Percentiles rank a stretch among this genome's conserved stretches.
These are phyloP conservation scores for Silene uniflora DNA, from an alignment of 148 eudicot species.

Conservation along the genomic window DNA sequence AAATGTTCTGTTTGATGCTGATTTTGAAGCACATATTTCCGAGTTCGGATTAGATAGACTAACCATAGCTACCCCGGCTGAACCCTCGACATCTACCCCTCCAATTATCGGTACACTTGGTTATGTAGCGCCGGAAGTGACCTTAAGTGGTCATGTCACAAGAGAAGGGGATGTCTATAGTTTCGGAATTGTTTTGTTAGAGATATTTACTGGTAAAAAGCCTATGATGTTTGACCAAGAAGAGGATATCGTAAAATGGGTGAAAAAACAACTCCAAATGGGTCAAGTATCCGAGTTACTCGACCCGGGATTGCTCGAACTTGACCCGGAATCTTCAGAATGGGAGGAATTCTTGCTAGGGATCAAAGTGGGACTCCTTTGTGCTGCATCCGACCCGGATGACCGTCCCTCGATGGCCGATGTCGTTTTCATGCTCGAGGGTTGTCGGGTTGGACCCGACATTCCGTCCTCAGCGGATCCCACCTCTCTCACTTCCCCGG, in stretches of 20 bases:
- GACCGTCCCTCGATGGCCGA: constrained; percentile 64
- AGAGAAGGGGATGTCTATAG: constrained; percentile 70
- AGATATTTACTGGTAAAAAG: constrained; percentile 60
- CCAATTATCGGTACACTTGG: constrained; percentile 55
- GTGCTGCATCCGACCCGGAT: constrained; percentile 54
- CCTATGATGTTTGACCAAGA: constrained; percentile 66
- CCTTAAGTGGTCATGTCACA: constrained; percentile 36
- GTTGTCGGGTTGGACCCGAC: constrained; percentile 69
- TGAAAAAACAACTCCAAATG: constrained; percentile 58
- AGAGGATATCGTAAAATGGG: constrained; percentile 85
- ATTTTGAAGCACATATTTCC: constrained; percentile 76
- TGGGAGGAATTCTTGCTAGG: constrained; percentile 83
- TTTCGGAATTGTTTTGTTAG: constrained; percentile 64
- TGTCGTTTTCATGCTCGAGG: constrained; percentile 75
- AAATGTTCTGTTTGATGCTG: constrained; percentile 74
- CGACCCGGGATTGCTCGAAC: constrained; percentile 74
- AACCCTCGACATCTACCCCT: constrained; percentile 47
- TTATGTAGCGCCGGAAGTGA: constrained; percentile 56
- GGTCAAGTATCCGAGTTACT: constrained; percentile 67
- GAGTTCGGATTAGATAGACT: constrained; percentile 62
- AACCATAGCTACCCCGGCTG: constrained; percentile 38
- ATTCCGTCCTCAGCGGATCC: constrained; percentile 69
- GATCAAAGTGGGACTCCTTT: constrained; percentile 65
- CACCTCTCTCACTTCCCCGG: constrained; percentile 52
- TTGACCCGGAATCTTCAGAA: constrained; percentile 77